Percentiles rank a stretch among this genome's conserved stretches.
Conservation (phyloP, 305 asterid genomes). For the Solanum hybrid region DNA sequence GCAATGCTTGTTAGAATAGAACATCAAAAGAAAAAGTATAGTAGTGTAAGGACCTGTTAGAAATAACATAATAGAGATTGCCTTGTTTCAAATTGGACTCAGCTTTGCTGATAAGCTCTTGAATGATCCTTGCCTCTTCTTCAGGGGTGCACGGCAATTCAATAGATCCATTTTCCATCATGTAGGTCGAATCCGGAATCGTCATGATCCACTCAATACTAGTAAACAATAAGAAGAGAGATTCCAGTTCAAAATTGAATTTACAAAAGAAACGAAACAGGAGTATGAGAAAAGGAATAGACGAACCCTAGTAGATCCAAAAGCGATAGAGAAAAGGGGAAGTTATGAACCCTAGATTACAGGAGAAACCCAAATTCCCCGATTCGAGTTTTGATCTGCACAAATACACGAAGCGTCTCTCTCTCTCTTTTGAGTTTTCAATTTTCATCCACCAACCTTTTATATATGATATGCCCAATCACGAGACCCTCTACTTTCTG, state of each 20-base stretch:
- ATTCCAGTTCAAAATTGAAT: not conserved
- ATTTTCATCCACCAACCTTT: not conserved
- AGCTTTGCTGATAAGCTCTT: slow-evolving; percentile 49
- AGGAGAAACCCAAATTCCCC: not conserved
- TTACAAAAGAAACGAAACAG: not conserved
- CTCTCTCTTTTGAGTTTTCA: not conserved
- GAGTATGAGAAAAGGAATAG: not conserved
- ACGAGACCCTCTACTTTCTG: not conserved
- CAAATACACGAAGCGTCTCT: not conserved
- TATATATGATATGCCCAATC: not conserved
- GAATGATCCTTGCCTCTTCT: slow-evolving; percentile 63
- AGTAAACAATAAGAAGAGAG: not conserved
- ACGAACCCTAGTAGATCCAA: not conserved
- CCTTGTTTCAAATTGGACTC: slow-evolving; percentile 71
- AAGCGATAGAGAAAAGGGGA: not conserved
- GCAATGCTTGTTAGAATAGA: not conserved
- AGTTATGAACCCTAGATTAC: not conserved
- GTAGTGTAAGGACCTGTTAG: slow-evolving; percentile 34
- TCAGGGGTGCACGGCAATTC: slow-evolving; percentile 80
- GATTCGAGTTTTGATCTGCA: not conserved
- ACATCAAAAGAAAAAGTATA: not conserved
- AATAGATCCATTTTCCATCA: slow-evolving; percentile 82
- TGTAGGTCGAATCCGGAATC: slow-evolving; percentile 64
- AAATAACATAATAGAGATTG: slow-evolving; percentile 52
- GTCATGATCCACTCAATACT: slow-evolving; percentile 50